Evolutionary conservation across 225 moss, liverwort and hornwort species (phyloP), one percentile per base, ranked within the genome.

Genomic region (Polytrichum formosum): DNA sequence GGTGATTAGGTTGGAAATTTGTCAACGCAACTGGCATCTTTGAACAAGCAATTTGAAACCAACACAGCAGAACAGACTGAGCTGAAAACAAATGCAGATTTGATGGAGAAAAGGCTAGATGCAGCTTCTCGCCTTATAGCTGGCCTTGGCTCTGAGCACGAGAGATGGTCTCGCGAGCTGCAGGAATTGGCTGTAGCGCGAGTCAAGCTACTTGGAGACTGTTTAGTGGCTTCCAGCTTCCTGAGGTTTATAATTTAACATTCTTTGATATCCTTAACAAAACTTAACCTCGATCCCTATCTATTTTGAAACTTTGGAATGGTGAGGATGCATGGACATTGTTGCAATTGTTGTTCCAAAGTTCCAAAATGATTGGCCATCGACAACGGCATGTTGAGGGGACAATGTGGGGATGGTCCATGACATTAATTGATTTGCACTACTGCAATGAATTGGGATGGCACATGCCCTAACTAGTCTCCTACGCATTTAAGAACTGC

Each of bases 61-160:
- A 91, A 88, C 66, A 90, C 87, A 67, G 88, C 87, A 71, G 88
- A 90, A 55, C 88, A 89, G 68, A 87, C 85, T 60, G 76, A 81
- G 13, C 27, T 96, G 7, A 96, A 96, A 73, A 82, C 76, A 46
- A 96, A 93, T 77, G 90, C 90, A 33, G 77, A 91, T 75, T 78
- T 96, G 37, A 96, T 96, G 96, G 91, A 90, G 72, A 93, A 89
- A 64, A 87, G 96, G 16, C 64, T 96, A 2, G 90, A 93, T 76
- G 96, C 91, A 9, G 93, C 96, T 75, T 93, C 93, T 55, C 75
- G 84, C 1, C 80, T 96, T 0, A 96, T 96, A 27, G 83, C 74
- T 63, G 93, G 93, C 19, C 79, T 96, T 18, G 91, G 87, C 72
- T 93, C 93, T 33, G 96, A 96, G 76, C 90, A 91, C 61, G 85